A percentile compares a stretch with the other conserved stretches of the same genome.
phyloP scores from a whole-genome alignment of 164 flowering plant species.

The Pachysandra terminalis region DNA sequence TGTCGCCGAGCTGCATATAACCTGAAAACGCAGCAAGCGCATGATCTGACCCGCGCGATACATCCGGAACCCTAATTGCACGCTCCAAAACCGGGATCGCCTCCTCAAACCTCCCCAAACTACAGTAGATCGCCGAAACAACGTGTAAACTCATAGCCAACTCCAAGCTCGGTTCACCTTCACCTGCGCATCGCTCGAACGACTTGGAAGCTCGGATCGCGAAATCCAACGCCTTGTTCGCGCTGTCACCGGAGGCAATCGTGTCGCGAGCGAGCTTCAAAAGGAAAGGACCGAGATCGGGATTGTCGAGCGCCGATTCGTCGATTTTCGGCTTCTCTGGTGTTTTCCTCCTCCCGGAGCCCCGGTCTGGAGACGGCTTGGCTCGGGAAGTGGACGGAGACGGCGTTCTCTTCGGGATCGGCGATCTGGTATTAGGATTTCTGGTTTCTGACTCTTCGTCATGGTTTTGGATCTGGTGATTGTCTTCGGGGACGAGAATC shows the following conservation, averaged over 20 bases:
- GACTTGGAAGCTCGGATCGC: constrained; percentile 1
- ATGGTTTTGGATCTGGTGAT: constrained; percentile 4
- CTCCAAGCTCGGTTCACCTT: constrained; percentile 2
- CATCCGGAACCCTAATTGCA: constrained; percentile 7
- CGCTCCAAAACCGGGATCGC: constrained; percentile 9
- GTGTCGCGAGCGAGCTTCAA: not conserved
- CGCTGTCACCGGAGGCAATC: not conserved
- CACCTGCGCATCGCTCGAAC: constrained; percentile 5
- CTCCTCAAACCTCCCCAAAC: constrained; percentile 5
- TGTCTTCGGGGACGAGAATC: constrained; percentile 12
- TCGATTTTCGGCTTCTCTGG: not conserved
- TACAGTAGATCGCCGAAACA: constrained; percentile 7
- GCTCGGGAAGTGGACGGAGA: not conserved
- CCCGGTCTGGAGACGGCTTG: not conserved
- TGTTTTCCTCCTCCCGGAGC: not conserved
- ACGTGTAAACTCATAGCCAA: constrained; percentile 9
- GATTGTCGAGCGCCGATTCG: not conserved
- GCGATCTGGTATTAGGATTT: not conserved
- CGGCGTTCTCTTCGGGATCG: not conserved
- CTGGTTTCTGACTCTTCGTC: not conserved
- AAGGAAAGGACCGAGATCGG: not conserved
- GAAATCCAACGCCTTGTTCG: not conserved
- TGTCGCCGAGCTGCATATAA: constrained; percentile 9
- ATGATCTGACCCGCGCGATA: constrained; percentile 1
- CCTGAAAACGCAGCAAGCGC: constrained; percentile 10